These are phyloP conservation scores for Heimioporus retisporus DNA, from an alignment of 1,284 basidiomycete species.

Conservation along the genomic window DNA sequence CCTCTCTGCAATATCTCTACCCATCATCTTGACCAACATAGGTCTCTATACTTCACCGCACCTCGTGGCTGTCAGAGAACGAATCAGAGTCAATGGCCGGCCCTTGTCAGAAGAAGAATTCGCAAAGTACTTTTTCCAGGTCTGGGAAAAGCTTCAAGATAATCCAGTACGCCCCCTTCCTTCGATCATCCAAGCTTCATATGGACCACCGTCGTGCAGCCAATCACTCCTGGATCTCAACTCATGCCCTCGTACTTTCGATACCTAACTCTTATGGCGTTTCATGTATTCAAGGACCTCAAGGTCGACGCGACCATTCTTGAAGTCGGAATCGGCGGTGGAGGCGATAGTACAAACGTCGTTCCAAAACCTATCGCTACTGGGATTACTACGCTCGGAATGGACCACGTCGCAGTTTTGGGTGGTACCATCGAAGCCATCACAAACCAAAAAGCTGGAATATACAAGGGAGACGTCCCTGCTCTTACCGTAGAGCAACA, in stretches of 20 bases:
- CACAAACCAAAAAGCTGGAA: conserved; percentile 96
- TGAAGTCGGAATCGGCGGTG: conserved; percentile 97
- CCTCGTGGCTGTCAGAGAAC: conserved; percentile 94
- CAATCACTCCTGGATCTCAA: conserved; percentile 67
- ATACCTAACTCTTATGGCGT: conserved; percentile 93
- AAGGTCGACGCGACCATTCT: conserved; percentile 92
- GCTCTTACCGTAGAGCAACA: conserved; percentile 90
- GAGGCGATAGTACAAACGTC: conserved; percentile 97
- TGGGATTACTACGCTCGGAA: conserved; percentile 91
- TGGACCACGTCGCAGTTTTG: conserved; percentile 94
- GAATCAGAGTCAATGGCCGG: conserved; percentile 94
- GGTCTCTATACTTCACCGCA: conserved; percentile 99
- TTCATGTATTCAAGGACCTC: conserved; percentile 88
- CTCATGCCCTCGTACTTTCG: conserved; percentile 95
- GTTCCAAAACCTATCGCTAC: conserved; percentile 93
- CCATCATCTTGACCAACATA: conserved; percentile 32
- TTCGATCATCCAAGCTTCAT: conserved; percentile 3
- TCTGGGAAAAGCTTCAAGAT: conserved; percentile 91
- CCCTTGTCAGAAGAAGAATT: conserved; percentile 93
- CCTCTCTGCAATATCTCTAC: background rate
- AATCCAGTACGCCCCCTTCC: conserved; percentile 53
- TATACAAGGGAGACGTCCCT: conserved; percentile 93
- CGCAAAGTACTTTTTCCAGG: conserved; percentile 94
- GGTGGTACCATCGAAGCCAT: conserved; percentile 94
- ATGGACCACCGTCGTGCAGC: conserved; percentile 40